A percentile compares a stretch with the other conserved stretches of the same genome.
Conservation (phyloP, 192 early-diverging fungal genomes). For the Chytriomyces sp. region DNA sequence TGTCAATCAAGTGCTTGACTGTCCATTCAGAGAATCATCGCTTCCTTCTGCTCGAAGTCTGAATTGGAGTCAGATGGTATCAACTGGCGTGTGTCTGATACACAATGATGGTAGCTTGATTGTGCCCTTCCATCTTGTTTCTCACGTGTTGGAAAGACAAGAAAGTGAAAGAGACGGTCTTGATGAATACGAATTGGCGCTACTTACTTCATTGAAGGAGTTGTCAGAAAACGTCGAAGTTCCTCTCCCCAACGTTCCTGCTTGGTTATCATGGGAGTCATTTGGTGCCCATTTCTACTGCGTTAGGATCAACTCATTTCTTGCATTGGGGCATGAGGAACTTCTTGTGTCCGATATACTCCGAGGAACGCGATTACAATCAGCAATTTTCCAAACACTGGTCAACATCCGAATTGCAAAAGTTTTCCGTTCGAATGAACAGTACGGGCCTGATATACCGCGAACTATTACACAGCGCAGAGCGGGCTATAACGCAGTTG, state of each 20-base stretch:
- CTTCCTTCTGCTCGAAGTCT: constrained; percentile 17
- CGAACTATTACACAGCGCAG: constrained; percentile 16
- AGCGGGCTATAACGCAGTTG: neutral
- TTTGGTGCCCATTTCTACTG: constrained; percentile 38
- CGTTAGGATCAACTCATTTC: constrained; percentile 34
- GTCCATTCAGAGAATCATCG: constrained; percentile 21
- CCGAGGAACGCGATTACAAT: constrained; percentile 11
- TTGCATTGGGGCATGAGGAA: constrained; percentile 16
- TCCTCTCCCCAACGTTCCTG: constrained; percentile 11
- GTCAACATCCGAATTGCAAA: constrained; percentile 23
- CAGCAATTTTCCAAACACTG: neutral
- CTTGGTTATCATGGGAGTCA: constrained; percentile 33
- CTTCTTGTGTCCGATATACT: constrained; percentile 13
- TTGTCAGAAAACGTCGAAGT: constrained; percentile 8
- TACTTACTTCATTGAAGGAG: constrained; percentile 12
- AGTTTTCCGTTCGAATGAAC: constrained; percentile 31
- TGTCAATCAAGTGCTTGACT: constrained; percentile 4
- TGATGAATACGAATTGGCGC: constrained; percentile 15
- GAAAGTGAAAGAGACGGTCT: constrained; percentile 6
- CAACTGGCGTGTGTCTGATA: constrained; percentile 19
- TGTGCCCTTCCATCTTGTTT: constrained; percentile 32
- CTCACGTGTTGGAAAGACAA: constrained; percentile 21
- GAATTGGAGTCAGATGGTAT: constrained; percentile 33
- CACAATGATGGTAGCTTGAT: constrained; percentile 20
- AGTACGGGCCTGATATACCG: constrained; percentile 26